Evolutionary conservation across 1,139 yeast species (phyloP), one percentile per base, ranked within the genome.

Genomic region (Taphrina pruni): DNA sequence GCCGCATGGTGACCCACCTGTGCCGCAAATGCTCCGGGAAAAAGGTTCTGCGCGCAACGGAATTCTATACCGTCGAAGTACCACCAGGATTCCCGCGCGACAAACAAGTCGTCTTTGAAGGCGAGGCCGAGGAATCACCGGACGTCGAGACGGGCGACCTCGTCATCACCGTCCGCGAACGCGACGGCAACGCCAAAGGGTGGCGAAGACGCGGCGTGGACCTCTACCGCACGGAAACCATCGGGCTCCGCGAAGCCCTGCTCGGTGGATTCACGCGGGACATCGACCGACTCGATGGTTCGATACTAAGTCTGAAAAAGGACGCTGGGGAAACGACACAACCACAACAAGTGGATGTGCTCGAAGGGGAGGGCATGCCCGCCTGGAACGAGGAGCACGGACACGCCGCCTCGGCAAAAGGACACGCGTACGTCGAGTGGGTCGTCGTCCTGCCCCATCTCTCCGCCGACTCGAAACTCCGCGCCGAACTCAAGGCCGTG

Each of bases 301-400:
- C 85, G 70, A 79, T 81, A 39, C 75, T 91, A 21, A 78, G 75
- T 0, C 70, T 93, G 32, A 72, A 79, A 41, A 83, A 96, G 72
- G 75, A 75, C 0, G 72, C 75, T 3, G 92, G 93, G 21, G 79
- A 79, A 57, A 76, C 82, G 14, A 86, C 89, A 0, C 73, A 80
- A 60, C 81, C 87, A 75, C 95, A 95, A 11, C 89, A 90, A 73
- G 81, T 89, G 11, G 97, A 94, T 77, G 77, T 82, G 4, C 73
- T 93, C 45, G 79, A 81, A 72, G 92, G 89, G 14, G 87, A 85
- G 75, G 99, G 99, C 45, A 91, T 94, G 97, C 98, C 98, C 0
- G 73, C 82, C 51, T 65, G 69, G 64, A 64, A 65, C 17, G 61
- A 21, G 26, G 61, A 52, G 11, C 52, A 64, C 32, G 32, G 4